A percentile compares a stretch with the other conserved stretches of the same genome.
These are phyloP conservation scores for Paramecium tetraurelia DNA, from an alignment of 73 alveolate species.

Conservation along the genomic window DNA sequence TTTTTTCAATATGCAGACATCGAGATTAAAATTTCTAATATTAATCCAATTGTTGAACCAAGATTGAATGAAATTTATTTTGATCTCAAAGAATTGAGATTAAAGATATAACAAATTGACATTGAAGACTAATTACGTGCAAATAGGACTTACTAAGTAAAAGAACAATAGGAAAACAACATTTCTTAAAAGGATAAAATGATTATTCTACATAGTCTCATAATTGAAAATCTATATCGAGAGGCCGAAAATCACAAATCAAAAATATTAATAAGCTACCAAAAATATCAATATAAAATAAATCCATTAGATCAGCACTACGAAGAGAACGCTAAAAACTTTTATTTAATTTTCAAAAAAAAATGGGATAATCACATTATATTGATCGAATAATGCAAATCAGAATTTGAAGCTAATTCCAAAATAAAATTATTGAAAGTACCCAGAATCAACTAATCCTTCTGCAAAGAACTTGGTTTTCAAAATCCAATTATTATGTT, in stretches of 20 bases:
- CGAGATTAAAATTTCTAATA: not conserved
- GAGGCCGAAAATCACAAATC: not conserved
- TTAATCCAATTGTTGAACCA: not conserved
- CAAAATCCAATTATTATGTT: not conserved
- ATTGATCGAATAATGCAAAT: not conserved
- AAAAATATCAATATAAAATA: not conserved
- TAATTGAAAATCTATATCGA: not conserved
- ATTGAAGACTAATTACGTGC: not conserved
- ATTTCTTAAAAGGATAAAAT: not conserved
- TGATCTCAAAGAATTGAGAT: not conserved
- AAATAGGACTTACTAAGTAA: not conserved
- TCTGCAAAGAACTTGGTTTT: not conserved
- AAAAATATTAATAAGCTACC: not conserved
- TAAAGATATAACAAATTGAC: not conserved
- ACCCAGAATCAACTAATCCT: not conserved
- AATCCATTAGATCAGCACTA: not conserved
- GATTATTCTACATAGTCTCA: not conserved
- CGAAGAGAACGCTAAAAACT: not conserved
- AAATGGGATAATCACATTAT: not conserved
- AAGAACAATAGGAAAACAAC: not conserved
- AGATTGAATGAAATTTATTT: not conserved
- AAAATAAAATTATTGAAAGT: not conserved
- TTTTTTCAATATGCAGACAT: not conserved
- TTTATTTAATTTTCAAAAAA: not conserved
- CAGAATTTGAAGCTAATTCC: not conserved